Percentiles rank a stretch among this genome's conserved stretches.
Conservation (phyloP, 352 stramenopile species). For the Phytophthora colocasiae region DNA sequence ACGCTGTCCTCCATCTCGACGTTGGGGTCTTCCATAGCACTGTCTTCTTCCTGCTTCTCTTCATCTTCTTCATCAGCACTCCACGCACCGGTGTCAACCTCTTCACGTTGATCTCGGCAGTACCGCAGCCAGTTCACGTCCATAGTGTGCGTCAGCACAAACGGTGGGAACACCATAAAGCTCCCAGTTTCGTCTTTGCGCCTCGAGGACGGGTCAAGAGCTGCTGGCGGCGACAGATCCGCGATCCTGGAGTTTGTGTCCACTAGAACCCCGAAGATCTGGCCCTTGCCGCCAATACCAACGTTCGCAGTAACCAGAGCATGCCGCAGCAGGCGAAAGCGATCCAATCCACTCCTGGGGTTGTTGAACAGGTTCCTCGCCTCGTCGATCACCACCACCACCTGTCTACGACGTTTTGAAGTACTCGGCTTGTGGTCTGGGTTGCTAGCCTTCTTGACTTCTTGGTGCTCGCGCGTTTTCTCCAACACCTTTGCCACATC, state of each 20-base stretch:
- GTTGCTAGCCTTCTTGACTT: no score
- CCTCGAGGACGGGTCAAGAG: not conserved
- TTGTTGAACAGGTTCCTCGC: slow-evolving; percentile 3
- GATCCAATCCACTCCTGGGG: not conserved
- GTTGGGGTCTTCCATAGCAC: no score
- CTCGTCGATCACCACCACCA: slow-evolving; percentile 20
- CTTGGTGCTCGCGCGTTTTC: no score
- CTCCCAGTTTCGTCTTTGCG: not conserved
- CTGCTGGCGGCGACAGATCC: not conserved
- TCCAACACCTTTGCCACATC: not conserved
- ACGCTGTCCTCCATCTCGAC: not conserved
- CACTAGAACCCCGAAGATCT: slow-evolving; percentile 18
- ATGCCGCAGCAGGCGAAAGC: not conserved
- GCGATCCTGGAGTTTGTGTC: slow-evolving; percentile 22
- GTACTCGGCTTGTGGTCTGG: not conserved
- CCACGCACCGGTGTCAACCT: not conserved
- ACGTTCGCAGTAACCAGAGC: slow-evolving; percentile 5
- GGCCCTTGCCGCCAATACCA: not conserved
- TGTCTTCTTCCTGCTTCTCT: slow-evolving; percentile 1
- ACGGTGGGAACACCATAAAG: slow-evolving; percentile 7
- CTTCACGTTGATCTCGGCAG: not conserved
- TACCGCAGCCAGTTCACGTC: slow-evolving; percentile 6
- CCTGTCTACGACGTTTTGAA: not conserved
- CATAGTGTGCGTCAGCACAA: slow-evolving; percentile 25
- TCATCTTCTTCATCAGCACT: not conserved